Base-by-base conservation (phyloP, 345 rosid species). In the Salix viminalis region DNA sequence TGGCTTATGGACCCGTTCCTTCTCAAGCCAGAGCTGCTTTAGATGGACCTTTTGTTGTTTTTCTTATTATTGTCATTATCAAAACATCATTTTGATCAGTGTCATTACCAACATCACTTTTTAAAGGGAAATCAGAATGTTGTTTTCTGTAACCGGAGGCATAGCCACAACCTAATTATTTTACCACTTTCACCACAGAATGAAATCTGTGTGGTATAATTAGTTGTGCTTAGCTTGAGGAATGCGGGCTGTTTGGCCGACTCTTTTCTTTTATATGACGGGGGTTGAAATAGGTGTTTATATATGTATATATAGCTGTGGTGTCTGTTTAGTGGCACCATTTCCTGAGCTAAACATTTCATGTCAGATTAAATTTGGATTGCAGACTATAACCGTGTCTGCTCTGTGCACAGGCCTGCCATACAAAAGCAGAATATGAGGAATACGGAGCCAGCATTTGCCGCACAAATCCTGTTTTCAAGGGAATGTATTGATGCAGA, bases 401-500 rank as follows among this genome's bases (percentile, higher is more conserved):
- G 6, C 76, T 73, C 12, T 14, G 23, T 50, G 60, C 80, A 76
- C 93, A 96, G 99, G 92, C 97, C 75, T 92, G 97, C 82, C 97
- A 95, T 83, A 96, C 99, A 73, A 96, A 96, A 89, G 97, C 86
- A 75, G 99, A 96, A 82, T 96, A 96, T 1, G 97, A 94, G 77
- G 99, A 96, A 84, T 89, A 86, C 72, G 99, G 99, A 80, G 97
- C 99, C 52, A 94, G 98, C 87, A 92, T 96, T 72, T 96, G 99
- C 83, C 99, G 99, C 26, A 88, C 99, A 69, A 96, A 96, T 87
- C 98, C 99, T n/a, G 95, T 94, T 69, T 96, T 96, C 87, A 96
- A 96, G 83, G 99, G 99, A 72, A 96, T 96, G 99, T 96, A 89
- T 81, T 96, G 82, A 88, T 74, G 67, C 75, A 44, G 44, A 46